phyloP scores from a whole-genome alignment of 2,329 filamentous ascomycete species.

The Phyllachora maydis region DNA sequence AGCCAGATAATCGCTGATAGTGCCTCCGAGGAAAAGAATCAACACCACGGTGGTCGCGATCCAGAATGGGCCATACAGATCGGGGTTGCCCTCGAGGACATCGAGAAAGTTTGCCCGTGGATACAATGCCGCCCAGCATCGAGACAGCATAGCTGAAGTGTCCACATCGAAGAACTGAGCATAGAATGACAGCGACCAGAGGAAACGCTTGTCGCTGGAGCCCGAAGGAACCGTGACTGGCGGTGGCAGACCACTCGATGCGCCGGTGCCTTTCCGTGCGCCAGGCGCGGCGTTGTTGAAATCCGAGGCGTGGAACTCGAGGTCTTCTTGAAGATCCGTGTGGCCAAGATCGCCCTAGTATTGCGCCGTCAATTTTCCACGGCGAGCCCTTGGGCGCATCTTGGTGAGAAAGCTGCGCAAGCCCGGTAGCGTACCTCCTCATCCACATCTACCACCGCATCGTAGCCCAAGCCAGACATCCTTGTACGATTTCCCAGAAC shows the following conservation, averaged over 20 bases:
- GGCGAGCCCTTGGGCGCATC: no score
- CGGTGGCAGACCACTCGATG: constrained; percentile 27
- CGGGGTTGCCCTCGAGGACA: constrained; percentile 88
- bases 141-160: constrained; percentile 68
- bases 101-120: constrained; percentile 91
- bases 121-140: constrained; percentile 76
- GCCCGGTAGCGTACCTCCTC: constrained; percentile 47
- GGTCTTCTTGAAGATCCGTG: constrained; percentile 94
- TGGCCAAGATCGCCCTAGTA: constrained; percentile 83
- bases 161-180: constrained; percentile 98
- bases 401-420: constrained; percentile 1
- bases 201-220: constrained; percentile 51
- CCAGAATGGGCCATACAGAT: constrained; percentile 95
- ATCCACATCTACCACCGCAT: constrained; percentile 94
- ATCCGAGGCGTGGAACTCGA: constrained; percentile 93
- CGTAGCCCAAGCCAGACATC: constrained; percentile 78
- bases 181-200: constrained; percentile 89
- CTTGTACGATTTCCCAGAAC: no score
- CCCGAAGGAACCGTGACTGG: constrained; percentile 32
- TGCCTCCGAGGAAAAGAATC: constrained; percentile 87
- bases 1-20: constrained; percentile 78
- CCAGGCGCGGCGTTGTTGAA: constrained; percentile 41
- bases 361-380: no score
- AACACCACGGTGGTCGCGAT: constrained; percentile 95
- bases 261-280: constrained; percentile 26